Evolutionary conservation across 2,329 filamentous ascomycete genomes (phyloP).

Genomic region (Leptosphaerulina australis): DNA sequence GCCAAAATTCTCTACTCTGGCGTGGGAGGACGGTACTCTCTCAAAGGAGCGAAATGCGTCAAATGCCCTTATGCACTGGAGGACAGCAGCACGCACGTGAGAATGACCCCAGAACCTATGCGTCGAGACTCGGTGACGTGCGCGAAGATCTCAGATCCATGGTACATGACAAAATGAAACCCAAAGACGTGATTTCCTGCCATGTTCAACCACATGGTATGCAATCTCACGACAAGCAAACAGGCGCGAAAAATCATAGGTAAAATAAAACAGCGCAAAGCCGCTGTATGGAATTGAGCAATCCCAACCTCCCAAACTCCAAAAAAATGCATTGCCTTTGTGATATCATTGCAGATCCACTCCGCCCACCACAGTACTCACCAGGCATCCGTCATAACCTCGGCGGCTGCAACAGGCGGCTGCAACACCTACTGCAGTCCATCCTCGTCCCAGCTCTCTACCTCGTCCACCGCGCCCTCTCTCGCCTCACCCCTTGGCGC

Average conservation of each 20-base stretch:
- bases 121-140: too few relatives aligned
- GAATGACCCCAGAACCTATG: too few relatives aligned
- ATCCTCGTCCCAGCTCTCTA: conserved; percentile 77
- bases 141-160: background rate
- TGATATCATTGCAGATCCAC: conserved; percentile 3
- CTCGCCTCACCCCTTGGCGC: conserved; percentile 63
- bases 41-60: too few relatives aligned
- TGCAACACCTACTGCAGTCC: conserved; percentile 34
- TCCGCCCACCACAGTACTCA: background rate
- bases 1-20: too few relatives aligned
- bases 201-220: too few relatives aligned
- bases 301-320: conserved; percentile 10
- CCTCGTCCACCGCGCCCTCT: conserved; percentile 81
- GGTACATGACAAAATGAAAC: too few relatives aligned
- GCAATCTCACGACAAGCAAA: too few relatives aligned
- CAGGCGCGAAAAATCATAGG: too few relatives aligned
- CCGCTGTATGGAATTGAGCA: conserved; percentile 3
- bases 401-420: background rate
- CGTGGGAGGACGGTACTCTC: too few relatives aligned
- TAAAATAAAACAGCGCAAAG: background rate
- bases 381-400: background rate
- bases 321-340: conserved; percentile 7
- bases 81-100: too few relatives aligned
- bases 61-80: too few relatives aligned
- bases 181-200: too few relatives aligned